phyloP scores from a whole-genome alignment of 768 basidiomycete genomes.

The Suillus variegatus region DNA sequence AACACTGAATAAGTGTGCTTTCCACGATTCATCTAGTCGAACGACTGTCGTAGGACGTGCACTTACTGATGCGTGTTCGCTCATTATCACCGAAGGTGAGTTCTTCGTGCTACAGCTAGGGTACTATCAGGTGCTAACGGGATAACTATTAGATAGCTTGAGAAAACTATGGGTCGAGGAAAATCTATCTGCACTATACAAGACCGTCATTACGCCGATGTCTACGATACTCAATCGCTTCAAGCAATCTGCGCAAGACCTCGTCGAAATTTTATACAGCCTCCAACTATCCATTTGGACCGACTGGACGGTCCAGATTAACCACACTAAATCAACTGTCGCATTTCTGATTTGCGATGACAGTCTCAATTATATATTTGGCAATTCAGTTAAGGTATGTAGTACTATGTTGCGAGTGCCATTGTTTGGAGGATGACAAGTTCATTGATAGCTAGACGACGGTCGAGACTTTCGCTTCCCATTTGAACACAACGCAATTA shows the following conservation, averaged over 20 bases:
- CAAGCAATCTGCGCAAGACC: background rate
- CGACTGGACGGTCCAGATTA: background rate
- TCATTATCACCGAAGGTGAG: background rate
- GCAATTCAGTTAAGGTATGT: background rate
- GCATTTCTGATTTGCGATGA: background rate
- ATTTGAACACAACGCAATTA: background rate
- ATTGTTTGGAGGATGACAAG: background rate
- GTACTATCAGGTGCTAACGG: background rate
- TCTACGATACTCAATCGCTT: background rate
- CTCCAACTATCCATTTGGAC: background rate
- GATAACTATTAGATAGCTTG: background rate
- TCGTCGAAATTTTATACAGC: background rate
- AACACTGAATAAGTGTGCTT: background rate
- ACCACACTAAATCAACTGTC: background rate
- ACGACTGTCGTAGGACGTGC: too few relatives aligned
- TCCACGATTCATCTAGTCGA: background rate
- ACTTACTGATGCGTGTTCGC: background rate
- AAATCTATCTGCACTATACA: background rate
- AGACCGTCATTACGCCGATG: background rate
- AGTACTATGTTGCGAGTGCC: background rate
- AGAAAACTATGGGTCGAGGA: background rate
- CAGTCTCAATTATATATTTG: background rate
- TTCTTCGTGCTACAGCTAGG: background rate
- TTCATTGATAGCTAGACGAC: background rate
- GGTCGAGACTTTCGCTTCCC: background rate